Conservation (phyloP, 2,329 filamentous ascomycete genomes). For the Elsinoe australis region DNA sequence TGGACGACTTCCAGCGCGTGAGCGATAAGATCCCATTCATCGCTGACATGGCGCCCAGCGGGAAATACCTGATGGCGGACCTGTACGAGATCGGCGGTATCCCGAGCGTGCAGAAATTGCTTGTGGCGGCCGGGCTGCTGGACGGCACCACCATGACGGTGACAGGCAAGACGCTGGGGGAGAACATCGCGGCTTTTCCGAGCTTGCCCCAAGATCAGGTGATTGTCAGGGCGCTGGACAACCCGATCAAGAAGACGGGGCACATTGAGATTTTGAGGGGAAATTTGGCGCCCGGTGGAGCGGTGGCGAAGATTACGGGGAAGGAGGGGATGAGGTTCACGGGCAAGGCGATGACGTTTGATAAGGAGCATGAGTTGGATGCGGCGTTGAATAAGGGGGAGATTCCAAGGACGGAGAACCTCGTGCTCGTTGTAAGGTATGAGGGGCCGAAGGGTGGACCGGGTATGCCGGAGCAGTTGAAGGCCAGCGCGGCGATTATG, state of each 20-base stretch:
- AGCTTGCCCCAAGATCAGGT: slow-evolving; percentile 69
- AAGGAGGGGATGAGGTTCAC: slow-evolving; percentile 82
- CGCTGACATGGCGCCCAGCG: slow-evolving; percentile 75
- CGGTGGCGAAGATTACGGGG: slow-evolving; percentile 92
- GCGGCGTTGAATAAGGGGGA: slow-evolving; percentile 63
- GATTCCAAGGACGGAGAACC: slow-evolving; percentile 66
- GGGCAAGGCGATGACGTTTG: slow-evolving; percentile 73
- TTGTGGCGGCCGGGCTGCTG: slow-evolving; percentile 67
- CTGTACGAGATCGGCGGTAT: slow-evolving; percentile 80
- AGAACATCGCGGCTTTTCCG: slow-evolving; percentile 72
- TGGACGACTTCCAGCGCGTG: slow-evolving; percentile 77
- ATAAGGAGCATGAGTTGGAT: slow-evolving; percentile 77
- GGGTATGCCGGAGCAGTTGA: slow-evolving; percentile 70
- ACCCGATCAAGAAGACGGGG: slow-evolving; percentile 78
- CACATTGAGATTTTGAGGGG: slow-evolving; percentile 84
- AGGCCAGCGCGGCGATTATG: slow-evolving; percentile 66
- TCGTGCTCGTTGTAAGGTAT: slow-evolving; percentile 85
- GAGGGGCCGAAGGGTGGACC: slow-evolving; percentile 71
- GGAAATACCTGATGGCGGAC: slow-evolving; percentile 81
- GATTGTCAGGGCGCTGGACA: slow-evolving; percentile 71
- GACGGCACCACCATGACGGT: slow-evolving; percentile 74
- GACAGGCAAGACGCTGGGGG: slow-evolving; percentile 72
- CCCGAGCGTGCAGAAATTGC: slow-evolving; percentile 75
- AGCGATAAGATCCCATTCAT: slow-evolving; percentile 79
- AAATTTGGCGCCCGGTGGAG: slow-evolving; percentile 79